Evolutionary conservation across 305 asterid genomes (phyloP), one percentile per base, ranked within the genome.

Genomic region (Rubia balearica): DNA sequence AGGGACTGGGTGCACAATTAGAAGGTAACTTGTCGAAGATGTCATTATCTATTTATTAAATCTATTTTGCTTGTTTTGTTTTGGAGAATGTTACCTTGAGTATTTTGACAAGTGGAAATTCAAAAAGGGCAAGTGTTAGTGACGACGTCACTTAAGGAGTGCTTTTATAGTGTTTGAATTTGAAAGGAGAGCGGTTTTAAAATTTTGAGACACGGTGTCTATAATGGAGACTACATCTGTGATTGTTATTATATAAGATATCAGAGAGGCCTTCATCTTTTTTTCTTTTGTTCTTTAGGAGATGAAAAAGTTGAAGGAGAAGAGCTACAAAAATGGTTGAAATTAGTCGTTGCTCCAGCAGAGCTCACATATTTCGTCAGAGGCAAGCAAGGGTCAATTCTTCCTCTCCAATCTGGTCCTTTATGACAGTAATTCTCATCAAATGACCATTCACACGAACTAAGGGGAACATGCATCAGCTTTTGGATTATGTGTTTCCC

Each of bases 281-380:
- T 24, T 10, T 30, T 69, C 10, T 5, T 38, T 69, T 57, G 24
- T 57, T 61, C 68, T 51, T 66, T 78, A 95, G 99, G 83, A 38
- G 88, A 89, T 62, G 99, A 95, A 89, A 95, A 92, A 76, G 97
- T 95, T 65, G 98, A 92, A 85, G 98, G 98, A 6, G 96, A 95
- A 78, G 97, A 90, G 70, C 89, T 95, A 73, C 92, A 92, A 78
- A 90, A 87, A 81, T 87, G 96, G 96, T 78, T 95, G 85, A 95
- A 85, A 74, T 63, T 76, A 81, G 98, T 95, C 71, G 95, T 95
- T 80, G 96, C 98, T 59, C 99, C 99, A 17, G 90, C 93, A 7
- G 98, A 94, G 75, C 97, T 95, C 67, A 78, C 88, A 6, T 85
- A 77, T 80, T 95, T 92, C 77, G 82, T 95, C 62, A 83, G 83